Base-by-base conservation (phyloP, 805 yeast species). In the Naumovozyma castellii region DNA sequence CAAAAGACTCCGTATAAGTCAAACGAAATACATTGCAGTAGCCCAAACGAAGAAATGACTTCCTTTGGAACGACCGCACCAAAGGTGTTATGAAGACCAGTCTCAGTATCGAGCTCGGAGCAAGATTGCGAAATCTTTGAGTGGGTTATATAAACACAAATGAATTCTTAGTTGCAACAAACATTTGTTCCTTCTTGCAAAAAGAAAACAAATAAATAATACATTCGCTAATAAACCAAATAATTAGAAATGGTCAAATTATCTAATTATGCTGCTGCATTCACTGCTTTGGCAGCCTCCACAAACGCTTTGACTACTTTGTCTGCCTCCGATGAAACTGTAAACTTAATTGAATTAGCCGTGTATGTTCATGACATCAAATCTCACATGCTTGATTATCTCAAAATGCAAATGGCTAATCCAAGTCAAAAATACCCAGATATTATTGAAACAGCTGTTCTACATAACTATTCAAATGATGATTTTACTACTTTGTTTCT, bases 401-500 rank as follows among this genome's bases (percentile, higher is more conserved):
- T 39, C 1, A 16, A 36, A 22, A 41, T 44, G 41, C 37, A 38
- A 36, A 18, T 3, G 4, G 45, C 43, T 15, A 27, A 44, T 38
- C 41, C 44, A 25, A 27, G 32, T 12, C 39, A 39, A 39, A 22
- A 39, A 27, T 35, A 36, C 30, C 47, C 47, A 34, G 4, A 27
- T 18, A 37, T 22, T 5, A 35, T 40, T 35, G 36, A 34, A 14
- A 40, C 36, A 16, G 44, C 41, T 14, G 32, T 29, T n/a, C 5
- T 29, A 14, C 8, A 29, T 5, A 29, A 29, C 32, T 40, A 36
- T 18, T 32, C 61, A 14, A 62, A 60, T 39, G 54, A 53, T 18
- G 44, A 55, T 4, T 61, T 53, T 50, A 61, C 67, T 40, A 47
- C 61, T 15, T 45, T 54, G 37, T 53, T 44, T 41, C 14, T 43